A percentile compares a stretch with the other conserved stretches of the same genome.
Evolutionary conservation across 352 stramenopile genomes (phyloP).

Genomic region (Phytophthora europaea): DNA sequence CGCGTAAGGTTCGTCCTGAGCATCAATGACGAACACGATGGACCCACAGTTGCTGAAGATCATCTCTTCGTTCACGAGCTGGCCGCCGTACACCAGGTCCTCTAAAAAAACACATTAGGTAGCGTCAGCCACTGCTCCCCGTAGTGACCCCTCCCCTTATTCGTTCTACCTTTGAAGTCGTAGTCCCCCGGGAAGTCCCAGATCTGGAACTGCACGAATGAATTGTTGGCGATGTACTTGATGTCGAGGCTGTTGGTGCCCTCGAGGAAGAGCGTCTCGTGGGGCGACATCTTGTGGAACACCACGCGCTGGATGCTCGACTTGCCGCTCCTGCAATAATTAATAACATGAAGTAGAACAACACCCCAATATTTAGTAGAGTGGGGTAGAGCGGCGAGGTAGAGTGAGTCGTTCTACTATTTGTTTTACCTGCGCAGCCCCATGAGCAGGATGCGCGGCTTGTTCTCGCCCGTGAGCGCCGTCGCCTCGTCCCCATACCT

Average conservation of each 20-base stretch:
- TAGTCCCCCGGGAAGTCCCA: conserved; percentile 99
- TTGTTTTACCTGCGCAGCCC: conserved; percentile 87
- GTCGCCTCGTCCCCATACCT: conserved; percentile 81
- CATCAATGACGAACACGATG: conserved; percentile 99
- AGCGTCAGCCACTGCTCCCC: neutral
- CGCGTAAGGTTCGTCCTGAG: conserved; percentile 94
- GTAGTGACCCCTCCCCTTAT: neutral
- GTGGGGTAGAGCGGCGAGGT: neutral
- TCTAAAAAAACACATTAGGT: conserved; percentile 37
- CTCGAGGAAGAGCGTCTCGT: conserved; percentile 98
- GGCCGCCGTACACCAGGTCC: conserved; percentile 88
- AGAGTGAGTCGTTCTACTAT: neutral
- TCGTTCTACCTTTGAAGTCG: conserved; percentile 78
- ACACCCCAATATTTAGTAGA: neutral
- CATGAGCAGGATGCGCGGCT: conserved; percentile 98
- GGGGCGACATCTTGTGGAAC: conserved; percentile 99
- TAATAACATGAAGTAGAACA: neutral
- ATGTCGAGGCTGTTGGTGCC: conserved; percentile 92
- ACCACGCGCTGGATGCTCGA: conserved; percentile 96
- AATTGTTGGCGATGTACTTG: conserved; percentile 98
- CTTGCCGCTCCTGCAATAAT: conserved; percentile 76
- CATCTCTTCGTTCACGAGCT: conserved; percentile 93
- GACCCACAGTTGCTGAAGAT: conserved; percentile 93
- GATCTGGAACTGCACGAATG: conserved; percentile 98
- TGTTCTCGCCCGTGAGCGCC: conserved; percentile 88